These are phyloP conservation scores for Kluyveromyces aestuarii DNA, from an alignment of 805 yeast species.

Conservation along the genomic window DNA sequence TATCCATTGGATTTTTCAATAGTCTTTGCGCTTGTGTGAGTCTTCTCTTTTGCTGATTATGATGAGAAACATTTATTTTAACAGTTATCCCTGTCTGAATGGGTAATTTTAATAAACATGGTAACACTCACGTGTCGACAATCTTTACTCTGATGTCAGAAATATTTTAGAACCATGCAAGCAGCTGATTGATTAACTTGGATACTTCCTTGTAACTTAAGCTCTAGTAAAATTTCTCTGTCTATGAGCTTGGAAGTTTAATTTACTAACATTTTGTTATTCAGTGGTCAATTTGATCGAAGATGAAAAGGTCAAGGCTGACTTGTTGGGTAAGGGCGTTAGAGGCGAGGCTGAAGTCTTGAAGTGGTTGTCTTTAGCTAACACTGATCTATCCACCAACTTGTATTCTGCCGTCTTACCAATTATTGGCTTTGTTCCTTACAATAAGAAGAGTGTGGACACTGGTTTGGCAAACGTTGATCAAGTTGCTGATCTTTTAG, in stretches of 20 bases:
- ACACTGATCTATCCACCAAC: conserved; percentile 50
- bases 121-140: conserved; percentile 28
- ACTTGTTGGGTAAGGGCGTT: conserved; percentile 55
- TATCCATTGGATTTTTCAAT: too few relatives aligned
- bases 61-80: conserved; percentile 26
- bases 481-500: conserved; percentile 36
- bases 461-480: conserved; percentile 33
- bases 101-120: conserved; percentile 16
- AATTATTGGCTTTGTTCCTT: conserved; percentile 54
- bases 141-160: conserved; percentile 19
- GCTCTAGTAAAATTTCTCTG: not conserved
- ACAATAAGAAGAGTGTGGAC: conserved; percentile 68
- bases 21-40: not conserved
- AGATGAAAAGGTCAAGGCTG: conserved; percentile 28
- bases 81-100: conserved; percentile 35
- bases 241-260: not conserved
- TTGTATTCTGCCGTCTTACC: conserved; percentile 45
- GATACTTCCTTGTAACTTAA: too few relatives aligned
- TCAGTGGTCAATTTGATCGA: conserved; percentile 27
- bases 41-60: conserved; percentile 7
- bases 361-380: conserved; percentile 70
- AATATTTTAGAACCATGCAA: not conserved
- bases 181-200: not conserved
- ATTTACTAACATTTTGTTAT: conserved; percentile 7
- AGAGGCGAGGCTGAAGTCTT: conserved; percentile 53